A percentile compares a stretch with the other conserved stretches of the same genome.
phyloP scores from a whole-genome alignment of 1,139 yeast genomes.

The Meyerozyma sp. region DNA sequence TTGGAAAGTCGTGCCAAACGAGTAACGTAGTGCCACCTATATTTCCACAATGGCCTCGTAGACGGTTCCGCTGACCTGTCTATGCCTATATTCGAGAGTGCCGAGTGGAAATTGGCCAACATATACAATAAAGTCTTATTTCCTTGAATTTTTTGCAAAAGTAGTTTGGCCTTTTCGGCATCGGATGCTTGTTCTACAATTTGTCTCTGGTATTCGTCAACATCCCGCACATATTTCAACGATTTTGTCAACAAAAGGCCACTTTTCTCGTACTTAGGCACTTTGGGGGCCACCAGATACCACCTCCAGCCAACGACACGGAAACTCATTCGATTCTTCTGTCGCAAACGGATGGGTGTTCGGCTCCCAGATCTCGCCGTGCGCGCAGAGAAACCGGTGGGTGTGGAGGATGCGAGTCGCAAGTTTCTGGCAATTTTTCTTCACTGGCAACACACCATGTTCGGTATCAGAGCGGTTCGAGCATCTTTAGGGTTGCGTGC shows the following conservation, averaged over 20 bases:
- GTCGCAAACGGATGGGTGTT: not conserved
- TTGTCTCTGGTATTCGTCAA: constrained; percentile 22
- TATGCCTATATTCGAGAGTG: constrained; percentile 30
- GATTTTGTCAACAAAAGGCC: not conserved
- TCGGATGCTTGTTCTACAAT: constrained; percentile 15
- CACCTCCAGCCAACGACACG: not conserved
- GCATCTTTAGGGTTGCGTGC: not conserved
- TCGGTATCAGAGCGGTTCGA: constrained; percentile 1
- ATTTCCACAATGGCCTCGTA: constrained; percentile 10
- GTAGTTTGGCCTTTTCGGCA: constrained; percentile 16
- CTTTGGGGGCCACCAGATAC: not conserved
- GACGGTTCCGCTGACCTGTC: constrained; percentile 9
- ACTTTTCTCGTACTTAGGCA: not conserved
- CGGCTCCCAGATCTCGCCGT: not conserved
- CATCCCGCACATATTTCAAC: constrained; percentile 25
- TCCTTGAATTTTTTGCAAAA: constrained; percentile 20
- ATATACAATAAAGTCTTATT: constrained; percentile 28
- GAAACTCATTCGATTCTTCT: not conserved
- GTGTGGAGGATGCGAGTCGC: not conserved
- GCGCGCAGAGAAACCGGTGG: not conserved
- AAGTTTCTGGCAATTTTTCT: not conserved
- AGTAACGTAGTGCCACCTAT: constrained; percentile 15
- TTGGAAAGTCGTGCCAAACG: constrained; percentile 22
- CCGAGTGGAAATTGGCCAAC: constrained; percentile 27
- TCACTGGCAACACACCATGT: not conserved